Percentiles rank a stretch among this genome's conserved stretches.
phyloP scores from a whole-genome alignment of 306 rosid genomes.

The Rosa chinensis region DNA sequence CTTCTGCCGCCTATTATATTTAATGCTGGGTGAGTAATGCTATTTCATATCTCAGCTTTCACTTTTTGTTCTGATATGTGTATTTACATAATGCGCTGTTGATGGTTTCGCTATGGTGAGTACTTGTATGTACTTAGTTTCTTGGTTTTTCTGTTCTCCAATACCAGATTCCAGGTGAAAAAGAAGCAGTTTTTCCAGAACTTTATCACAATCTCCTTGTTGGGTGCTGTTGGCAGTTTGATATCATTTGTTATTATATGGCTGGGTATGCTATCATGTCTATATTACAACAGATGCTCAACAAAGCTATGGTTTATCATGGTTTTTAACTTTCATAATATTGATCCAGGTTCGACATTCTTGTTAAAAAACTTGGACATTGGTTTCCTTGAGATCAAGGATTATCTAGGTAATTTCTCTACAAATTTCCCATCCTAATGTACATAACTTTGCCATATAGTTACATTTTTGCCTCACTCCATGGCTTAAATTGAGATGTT shows the following conservation, averaged over 20 bases:
- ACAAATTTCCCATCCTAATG: constrained; percentile 8
- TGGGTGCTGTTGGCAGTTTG: constrained; percentile 60
- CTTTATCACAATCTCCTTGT: constrained; percentile 50
- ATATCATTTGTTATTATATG: constrained; percentile 56
- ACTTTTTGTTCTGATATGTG: constrained; percentile 2
- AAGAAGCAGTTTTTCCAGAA: constrained; percentile 68
- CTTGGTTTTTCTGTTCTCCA: constrained; percentile 1
- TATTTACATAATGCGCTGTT: neutral
- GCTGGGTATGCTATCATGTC: constrained; percentile 35
- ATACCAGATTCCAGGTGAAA: constrained; percentile 65
- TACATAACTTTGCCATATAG: neutral
- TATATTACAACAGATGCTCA: neutral
- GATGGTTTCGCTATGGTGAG: neutral
- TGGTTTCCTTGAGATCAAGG: constrained; percentile 45
- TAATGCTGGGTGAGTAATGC: constrained; percentile 64
- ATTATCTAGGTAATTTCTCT: constrained; percentile 56
- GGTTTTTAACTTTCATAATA: constrained; percentile 20
- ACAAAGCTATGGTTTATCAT: neutral
- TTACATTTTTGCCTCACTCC: neutral
- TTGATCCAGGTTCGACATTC: constrained; percentile 52
- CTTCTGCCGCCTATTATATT: constrained; percentile 77
- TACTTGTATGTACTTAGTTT: constrained; percentile 11
- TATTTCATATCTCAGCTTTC: neutral
- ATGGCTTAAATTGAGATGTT: neutral
- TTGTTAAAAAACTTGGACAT: constrained; percentile 50